phyloP scores from a whole-genome alignment of 1,284 basidiomycete genomes.

The Anthracocystis walkeri region DNA sequence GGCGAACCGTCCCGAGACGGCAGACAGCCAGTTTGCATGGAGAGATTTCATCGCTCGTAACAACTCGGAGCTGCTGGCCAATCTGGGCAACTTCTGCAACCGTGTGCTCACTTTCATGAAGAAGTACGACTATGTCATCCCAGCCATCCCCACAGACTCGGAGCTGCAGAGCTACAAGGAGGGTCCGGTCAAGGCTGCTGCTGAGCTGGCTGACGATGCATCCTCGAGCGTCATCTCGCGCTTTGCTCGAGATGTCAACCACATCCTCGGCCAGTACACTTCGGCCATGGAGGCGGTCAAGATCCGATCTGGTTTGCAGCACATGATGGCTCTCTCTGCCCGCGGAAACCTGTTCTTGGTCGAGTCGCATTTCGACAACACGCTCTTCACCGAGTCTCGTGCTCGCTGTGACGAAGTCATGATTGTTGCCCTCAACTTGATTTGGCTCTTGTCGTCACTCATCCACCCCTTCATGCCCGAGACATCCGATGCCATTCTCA shows the following conservation, averaged over 20 bases:
- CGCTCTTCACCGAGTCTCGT: constrained; percentile 83
- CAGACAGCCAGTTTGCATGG: constrained; percentile 97
- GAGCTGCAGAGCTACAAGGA: constrained; percentile 54
- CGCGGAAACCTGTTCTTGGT: constrained; percentile 96
- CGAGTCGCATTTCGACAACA: constrained; percentile 89
- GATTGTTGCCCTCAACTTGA: constrained; percentile 88
- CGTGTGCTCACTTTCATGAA: constrained; percentile 92
- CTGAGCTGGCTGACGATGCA: constrained; percentile 33
- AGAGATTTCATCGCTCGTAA: constrained; percentile 92
- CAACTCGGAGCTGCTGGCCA: constrained; percentile 94
- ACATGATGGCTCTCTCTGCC: constrained; percentile 88
- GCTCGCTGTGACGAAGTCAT: constrained; percentile 89
- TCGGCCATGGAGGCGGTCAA: constrained; percentile 92
- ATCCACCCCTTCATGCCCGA: constrained; percentile 97
- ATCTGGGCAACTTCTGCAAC: constrained; percentile 99
- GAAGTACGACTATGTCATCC: constrained; percentile 84
- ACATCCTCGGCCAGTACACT: constrained; percentile 82
- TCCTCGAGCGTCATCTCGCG: constrained; percentile 46
- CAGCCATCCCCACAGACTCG: constrained; percentile 48
- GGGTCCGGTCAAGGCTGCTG: constrained; percentile 37
- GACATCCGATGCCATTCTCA: constrained; percentile 83
- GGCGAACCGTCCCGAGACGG: constrained; percentile 90
- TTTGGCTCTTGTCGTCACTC: constrained; percentile 87
- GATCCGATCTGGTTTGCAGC: constrained; percentile 85
- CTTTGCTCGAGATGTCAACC: constrained; percentile 86